Conservation (phyloP, 306 rosid genomes). For the Datisca glomerata region DNA sequence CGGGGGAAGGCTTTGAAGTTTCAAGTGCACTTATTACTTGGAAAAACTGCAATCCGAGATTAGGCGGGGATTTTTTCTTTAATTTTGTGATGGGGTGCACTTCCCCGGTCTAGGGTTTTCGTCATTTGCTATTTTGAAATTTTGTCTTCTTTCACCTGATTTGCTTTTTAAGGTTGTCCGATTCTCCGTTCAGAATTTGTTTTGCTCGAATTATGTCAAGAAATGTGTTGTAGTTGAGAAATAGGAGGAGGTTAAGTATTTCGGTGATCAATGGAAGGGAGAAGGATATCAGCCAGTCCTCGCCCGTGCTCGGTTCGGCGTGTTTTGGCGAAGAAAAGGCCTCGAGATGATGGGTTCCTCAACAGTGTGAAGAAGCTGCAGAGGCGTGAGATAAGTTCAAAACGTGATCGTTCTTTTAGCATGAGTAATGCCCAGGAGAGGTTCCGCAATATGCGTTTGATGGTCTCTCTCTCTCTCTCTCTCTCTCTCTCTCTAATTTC, state of each 20-base stretch:
- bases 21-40: no score
- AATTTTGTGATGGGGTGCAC: no score
- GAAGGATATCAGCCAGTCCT: conserved; percentile 58
- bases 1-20: no score
- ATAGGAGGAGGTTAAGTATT: not conserved
- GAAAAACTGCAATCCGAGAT: no score
- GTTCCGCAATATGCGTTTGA: conserved; percentile 70
- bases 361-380: conserved; percentile 66
- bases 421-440: conserved; percentile 62
- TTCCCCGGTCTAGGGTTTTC: conserved; percentile 1
- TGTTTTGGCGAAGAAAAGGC: conserved; percentile 56
- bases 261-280: conserved; percentile 43
- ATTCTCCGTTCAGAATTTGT: no score
- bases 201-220: no score
- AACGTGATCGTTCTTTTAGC: conserved; percentile 62
- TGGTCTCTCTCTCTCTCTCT: conserved; percentile 20
- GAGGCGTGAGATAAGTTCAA: conserved; percentile 66
- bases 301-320: conserved; percentile 54
- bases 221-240: no score
- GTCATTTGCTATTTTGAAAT: not conserved
- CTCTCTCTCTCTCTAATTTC: not conserved
- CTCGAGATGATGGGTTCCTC: conserved; percentile 28
- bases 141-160: not conserved
- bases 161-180: no score
- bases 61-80: no score